These are phyloP conservation scores for Trametes cinnabarina DNA, from an alignment of 768 basidiomycete genomes.

Conservation along the genomic window DNA sequence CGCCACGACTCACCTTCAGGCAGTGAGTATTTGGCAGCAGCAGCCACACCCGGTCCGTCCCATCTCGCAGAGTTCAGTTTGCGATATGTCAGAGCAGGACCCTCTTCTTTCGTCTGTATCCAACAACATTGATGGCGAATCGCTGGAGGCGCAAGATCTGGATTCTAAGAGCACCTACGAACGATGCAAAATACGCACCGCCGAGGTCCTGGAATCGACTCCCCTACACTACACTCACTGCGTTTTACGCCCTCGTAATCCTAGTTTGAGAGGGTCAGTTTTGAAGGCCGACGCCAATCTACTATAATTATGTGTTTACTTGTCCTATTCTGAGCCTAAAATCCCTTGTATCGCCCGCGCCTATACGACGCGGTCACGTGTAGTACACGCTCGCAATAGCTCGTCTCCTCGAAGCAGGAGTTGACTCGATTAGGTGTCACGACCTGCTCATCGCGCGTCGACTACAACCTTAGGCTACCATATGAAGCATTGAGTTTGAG, in stretches of 20 bases:
- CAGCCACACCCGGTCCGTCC: background rate
- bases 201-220: slow-evolving; percentile 49
- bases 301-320: background rate
- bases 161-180: slow-evolving; percentile 9
- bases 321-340: background rate
- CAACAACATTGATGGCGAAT: background rate
- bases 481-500: too few relatives aligned
- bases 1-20: background rate
- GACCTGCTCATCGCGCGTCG: background rate
- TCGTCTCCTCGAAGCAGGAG: background rate
- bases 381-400: background rate
- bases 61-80: too few relatives aligned
- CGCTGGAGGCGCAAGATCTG: slow-evolving; percentile 2
- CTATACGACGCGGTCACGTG: background rate
- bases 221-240: slow-evolving; percentile 46
- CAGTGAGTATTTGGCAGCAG: background rate
- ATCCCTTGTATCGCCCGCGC: background rate
- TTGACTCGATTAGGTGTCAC: background rate
- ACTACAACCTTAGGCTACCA: background rate
- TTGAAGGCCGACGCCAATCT: background rate
- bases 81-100: slow-evolving; percentile 28
- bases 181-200: slow-evolving; percentile 32
- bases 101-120: slow-evolving; percentile 24
- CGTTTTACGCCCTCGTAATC: background rate
- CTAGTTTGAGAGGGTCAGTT: background rate